Evolutionary conservation across 176 grass and related monocot genomes (phyloP).

Genomic region (Hordeum vulgare): MorexV3_pseudomolecules_assembly NC_058521.1:23239900-23240399

Average conservation of each 20-base stretch:
- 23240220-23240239: constrained; percentile 12
- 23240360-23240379: not conserved
- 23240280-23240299: too few species aligned
- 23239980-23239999: not conserved
- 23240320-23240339: too few species aligned
- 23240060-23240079: constrained; percentile 68
- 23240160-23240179: too few species aligned
- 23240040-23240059: constrained; percentile 55
- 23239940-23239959: not conserved
- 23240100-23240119: not conserved
- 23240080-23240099: constrained; percentile 80
- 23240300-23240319: too few species aligned
- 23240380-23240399: not conserved
- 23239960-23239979: not conserved
- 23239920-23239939: not conserved
- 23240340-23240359: not conserved
- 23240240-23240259: constrained; percentile 75
- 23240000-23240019: constrained; percentile 13
- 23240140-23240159: not conserved
- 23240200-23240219: constrained; percentile 17
- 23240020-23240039: constrained; percentile 79
- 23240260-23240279: too few species aligned
- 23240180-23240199: constrained; percentile 55
- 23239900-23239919: not conserved
- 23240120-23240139: not conserved